Conservation (phyloP, 768 basidiomycete genomes). For the Podaxis carcinomalis region DNA sequence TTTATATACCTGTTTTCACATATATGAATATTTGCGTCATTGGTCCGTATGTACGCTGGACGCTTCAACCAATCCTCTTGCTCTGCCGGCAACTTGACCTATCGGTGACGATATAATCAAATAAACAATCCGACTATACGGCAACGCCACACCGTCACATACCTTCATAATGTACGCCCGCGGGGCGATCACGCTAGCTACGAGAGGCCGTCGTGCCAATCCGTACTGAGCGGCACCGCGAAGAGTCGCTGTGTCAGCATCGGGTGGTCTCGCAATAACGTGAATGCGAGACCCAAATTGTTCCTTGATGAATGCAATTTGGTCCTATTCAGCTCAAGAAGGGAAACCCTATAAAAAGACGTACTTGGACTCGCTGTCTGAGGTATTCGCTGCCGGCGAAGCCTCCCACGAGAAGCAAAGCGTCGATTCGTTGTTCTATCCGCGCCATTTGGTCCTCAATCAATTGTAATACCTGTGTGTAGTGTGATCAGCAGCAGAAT, state of each 20-base stretch:
- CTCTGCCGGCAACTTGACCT: conserved; percentile 89
- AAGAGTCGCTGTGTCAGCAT: conserved; percentile 85
- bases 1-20: conserved; percentile 80
- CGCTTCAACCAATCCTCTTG: conserved; percentile 78
- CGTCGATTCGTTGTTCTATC: conserved; percentile 72
- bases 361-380: conserved; percentile 71
- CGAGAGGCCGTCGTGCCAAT: conserved; percentile 66
- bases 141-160: conserved; percentile 14
- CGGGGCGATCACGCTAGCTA: conserved; percentile 79
- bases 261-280: conserved; percentile 78
- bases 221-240: conserved; percentile 90
- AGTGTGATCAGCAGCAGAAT: background rate
- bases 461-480: conserved; percentile 62
- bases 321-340: background rate
- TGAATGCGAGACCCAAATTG: conserved; percentile 61
- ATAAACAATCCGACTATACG: background rate
- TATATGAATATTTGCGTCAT: conserved; percentile 70
- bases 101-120: background rate
- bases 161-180: conserved; percentile 87
- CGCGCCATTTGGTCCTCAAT: conserved; percentile 72
- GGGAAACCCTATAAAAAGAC: conserved; percentile 18
- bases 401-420: conserved; percentile 84
- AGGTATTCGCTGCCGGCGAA: conserved; percentile 87
- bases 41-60: conserved; percentile 79
- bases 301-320: conserved; percentile 36